These are phyloP conservation scores for Tricholoma bakamatsutake DNA, from an alignment of 768 basidiomycete species.

Conservation along the genomic window DNA sequence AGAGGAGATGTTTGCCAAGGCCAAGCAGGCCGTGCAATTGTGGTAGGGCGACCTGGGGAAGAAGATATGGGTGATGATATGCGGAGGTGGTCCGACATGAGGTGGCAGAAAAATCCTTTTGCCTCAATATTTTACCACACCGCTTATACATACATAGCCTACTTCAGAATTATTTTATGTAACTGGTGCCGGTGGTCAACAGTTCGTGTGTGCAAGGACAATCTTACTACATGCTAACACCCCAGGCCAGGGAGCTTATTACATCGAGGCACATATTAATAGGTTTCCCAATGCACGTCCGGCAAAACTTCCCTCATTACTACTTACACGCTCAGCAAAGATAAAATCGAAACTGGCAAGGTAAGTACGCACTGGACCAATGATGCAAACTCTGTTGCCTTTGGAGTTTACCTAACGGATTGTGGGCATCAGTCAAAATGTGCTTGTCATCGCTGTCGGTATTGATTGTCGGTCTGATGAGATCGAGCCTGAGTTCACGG, in stretches of 20 bases:
- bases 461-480: slow-evolving; percentile 27
- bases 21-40: slow-evolving; percentile 58
- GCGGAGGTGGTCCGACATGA: slow-evolving; percentile 35
- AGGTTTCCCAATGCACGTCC: slow-evolving; percentile 73
- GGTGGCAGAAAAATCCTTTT: slow-evolving; percentile 8
- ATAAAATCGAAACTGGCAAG: background rate
- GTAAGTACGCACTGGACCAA: slow-evolving; percentile 68
- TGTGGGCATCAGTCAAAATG: slow-evolving; percentile 57
- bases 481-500: slow-evolving; percentile 48
- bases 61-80: slow-evolving; percentile 34
- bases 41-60: slow-evolving; percentile 42
- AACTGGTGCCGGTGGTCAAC: too few species aligned
- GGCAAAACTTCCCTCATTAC: slow-evolving; percentile 80
- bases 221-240: too few species aligned
- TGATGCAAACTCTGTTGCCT: slow-evolving; percentile 57
- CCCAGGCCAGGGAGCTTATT: background rate
- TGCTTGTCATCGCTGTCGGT: slow-evolving; percentile 38
- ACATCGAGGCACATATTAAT: slow-evolving; percentile 31
- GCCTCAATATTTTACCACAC: too few species aligned
- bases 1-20: slow-evolving; percentile 30
- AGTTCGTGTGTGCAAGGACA: too few species aligned
- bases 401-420: slow-evolving; percentile 64
- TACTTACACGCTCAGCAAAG: slow-evolving; percentile 19
- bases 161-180: too few species aligned
- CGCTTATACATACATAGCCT: too few species aligned